These are phyloP conservation scores for Castanopsis chinensis DNA, from an alignment of 306 rosid species.

Conservation along the genomic window DNA sequence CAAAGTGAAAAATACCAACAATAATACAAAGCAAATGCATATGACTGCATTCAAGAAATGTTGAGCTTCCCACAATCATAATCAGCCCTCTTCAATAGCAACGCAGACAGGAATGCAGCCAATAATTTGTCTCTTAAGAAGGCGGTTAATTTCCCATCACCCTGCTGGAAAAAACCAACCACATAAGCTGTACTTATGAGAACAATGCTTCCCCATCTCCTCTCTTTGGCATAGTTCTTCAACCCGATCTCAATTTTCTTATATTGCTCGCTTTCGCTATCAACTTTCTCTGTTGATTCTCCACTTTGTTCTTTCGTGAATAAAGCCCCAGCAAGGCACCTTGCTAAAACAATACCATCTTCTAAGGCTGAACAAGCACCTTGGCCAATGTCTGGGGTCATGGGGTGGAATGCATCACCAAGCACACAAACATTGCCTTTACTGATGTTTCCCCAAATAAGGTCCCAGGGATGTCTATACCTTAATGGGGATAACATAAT, in stretches of 20 bases:
- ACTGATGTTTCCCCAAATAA: slow-evolving; percentile 49
- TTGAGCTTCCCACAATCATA: neutral
- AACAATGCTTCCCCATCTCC: neutral
- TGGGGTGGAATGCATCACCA: slow-evolving; percentile 73
- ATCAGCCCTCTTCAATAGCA: neutral
- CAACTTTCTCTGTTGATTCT: neutral
- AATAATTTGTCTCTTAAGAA: neutral
- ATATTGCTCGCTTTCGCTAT: neutral
- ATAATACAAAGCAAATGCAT: too few species aligned
- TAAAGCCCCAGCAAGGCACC: slow-evolving; percentile 20
- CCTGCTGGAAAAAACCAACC: neutral
- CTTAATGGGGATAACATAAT: slow-evolving; percentile 38
- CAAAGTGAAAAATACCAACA: too few species aligned
- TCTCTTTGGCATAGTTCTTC: slow-evolving; percentile 32
- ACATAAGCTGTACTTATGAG: neutral
- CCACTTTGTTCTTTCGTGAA: neutral
- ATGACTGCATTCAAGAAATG: neutral
- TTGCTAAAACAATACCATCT: slow-evolving; percentile 45
- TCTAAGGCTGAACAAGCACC: slow-evolving; percentile 61
- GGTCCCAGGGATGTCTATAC: slow-evolving; percentile 61
- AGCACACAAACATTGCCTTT: slow-evolving; percentile 65
- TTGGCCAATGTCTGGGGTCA: slow-evolving; percentile 67
- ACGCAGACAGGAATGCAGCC: neutral
- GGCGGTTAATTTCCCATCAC: neutral
- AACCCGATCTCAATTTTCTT: slow-evolving; percentile 27